Evolutionary conservation across 1,139 yeast genomes (phyloP), one percentile per base, ranked within the genome.

Genomic region (Hyphopichia khmerensis): DNA sequence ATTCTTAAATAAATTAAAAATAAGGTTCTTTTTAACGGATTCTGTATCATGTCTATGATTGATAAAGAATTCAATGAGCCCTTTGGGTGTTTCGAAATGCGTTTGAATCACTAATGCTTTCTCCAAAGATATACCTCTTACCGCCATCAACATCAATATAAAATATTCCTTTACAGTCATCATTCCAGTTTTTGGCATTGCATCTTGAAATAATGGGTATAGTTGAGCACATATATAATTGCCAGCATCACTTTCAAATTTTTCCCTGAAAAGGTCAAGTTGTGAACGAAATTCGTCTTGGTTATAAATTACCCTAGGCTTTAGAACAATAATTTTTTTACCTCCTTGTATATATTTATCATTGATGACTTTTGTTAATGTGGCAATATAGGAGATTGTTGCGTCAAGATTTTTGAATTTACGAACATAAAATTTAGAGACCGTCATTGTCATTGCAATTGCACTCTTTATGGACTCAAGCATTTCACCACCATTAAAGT

Each of bases 71-170:
- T 69, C 68, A 4, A 80, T 53, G 17, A 89, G 66, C 19, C 52
- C 56, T 31, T 65, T 63, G 0, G 96, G 96, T 0, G 96, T 87
- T 6, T 77, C 75, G 52, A 75, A 89, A 36, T 70, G 59, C 38
- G 62, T 68, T 60, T 91, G 98, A 8, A 95, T 81, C 3, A 81
- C 80, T 10, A 82, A 59, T 0, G 99, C 99, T 58, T 87, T 88
- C 48, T 91, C 97, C 35, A 89, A 65, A 0, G 96, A 81, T 1
- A 93, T 72, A 0, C 99, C 99, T 45, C 79, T 75, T 2, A 86
- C 75, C 1, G 91, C 75, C 86, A 90, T 80, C 21, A 95, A 71
- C 84, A 89, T 82, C 37, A 79, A 70, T 2, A 90, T 67, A 52
- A 81, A 93, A 52, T 89, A 67, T 50, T 93, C 97, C 37, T 80